Evolutionary conservation across 2,329 filamentous ascomycete genomes (phyloP).

Genomic region (Colletotrichum liaoningense): DNA sequence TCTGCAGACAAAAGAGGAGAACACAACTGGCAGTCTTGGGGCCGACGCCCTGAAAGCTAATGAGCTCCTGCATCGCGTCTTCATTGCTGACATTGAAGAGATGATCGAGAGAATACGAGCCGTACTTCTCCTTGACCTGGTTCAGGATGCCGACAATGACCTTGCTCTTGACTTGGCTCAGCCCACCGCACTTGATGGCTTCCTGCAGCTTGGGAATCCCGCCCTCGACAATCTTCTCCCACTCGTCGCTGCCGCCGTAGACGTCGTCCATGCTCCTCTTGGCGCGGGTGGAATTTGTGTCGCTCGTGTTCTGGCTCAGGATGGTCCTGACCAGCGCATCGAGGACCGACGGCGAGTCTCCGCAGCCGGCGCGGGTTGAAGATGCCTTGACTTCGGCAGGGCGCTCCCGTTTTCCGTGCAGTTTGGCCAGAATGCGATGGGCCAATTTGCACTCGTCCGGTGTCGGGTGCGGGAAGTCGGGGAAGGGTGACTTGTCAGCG

Average conservation of each 20-base stretch:
- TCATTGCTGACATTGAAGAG: slow-evolving; percentile 55
- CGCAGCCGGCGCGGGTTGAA: slow-evolving; percentile 72
- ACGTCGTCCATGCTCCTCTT: slow-evolving; percentile 57
- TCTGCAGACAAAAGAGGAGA: slow-evolving; percentile 60
- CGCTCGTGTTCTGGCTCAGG: slow-evolving; percentile 65
- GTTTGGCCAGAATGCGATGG: slow-evolving; percentile 69
- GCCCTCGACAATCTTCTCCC: slow-evolving; percentile 54
- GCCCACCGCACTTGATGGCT: slow-evolving; percentile 77
- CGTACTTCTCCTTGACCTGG: slow-evolving; percentile 65
- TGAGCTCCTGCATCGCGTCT: slow-evolving; percentile 62
- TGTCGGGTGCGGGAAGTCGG: slow-evolving; percentile 74
- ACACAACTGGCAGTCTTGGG: slow-evolving; percentile 67
- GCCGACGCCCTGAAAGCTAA: slow-evolving; percentile 62
- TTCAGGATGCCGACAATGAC: slow-evolving; percentile 77
- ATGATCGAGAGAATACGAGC: slow-evolving; percentile 60
- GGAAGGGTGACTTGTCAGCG: slow-evolving; percentile 69
- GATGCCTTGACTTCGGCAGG: slow-evolving; percentile 73
- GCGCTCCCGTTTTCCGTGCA: slow-evolving; percentile 73
- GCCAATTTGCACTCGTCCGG: slow-evolving; percentile 75
- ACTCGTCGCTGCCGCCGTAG: slow-evolving; percentile 56
- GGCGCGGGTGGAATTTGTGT: slow-evolving; percentile 69
- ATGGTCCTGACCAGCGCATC: slow-evolving; percentile 65
- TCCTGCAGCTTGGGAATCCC: slow-evolving; percentile 56
- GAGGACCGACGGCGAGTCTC: slow-evolving; percentile 61
- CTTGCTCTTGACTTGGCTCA: slow-evolving; percentile 78